Percentiles rank a stretch among this genome's conserved stretches.
Evolutionary conservation across 495 filamentous ascomycete genomes (phyloP).

Genomic region (Oidiodendron maius): DNA sequence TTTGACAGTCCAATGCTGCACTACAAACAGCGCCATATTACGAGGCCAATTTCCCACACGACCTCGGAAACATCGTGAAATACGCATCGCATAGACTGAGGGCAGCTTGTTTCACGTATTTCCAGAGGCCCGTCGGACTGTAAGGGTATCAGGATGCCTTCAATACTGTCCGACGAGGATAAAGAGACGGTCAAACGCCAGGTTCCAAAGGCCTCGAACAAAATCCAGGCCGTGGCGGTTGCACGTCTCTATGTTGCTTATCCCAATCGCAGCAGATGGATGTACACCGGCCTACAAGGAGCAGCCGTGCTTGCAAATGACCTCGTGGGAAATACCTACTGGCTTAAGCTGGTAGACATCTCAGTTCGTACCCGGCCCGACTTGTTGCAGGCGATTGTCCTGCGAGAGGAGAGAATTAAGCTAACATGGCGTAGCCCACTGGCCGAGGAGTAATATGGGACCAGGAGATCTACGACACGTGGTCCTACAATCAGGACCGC

Average conservation of each 20-base stretch:
- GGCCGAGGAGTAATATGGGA: slow-evolving; percentile 95
- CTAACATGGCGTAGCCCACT: slow-evolving; percentile 50
- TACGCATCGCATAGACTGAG: slow-evolving; percentile 11
- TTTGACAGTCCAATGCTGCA: slow-evolving; percentile 17
- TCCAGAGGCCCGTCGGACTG: not conserved
- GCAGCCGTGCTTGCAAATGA: slow-evolving; percentile 93
- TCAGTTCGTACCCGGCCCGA: slow-evolving; percentile 53
- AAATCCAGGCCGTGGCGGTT: slow-evolving; percentile 90
- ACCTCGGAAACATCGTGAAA: slow-evolving; percentile 12
- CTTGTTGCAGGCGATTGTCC: not conserved
- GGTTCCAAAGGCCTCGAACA: slow-evolving; percentile 88
- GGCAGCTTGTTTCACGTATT: not conserved
- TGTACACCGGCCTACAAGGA: slow-evolving; percentile 88
- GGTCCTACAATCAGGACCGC: slow-evolving; percentile 90
- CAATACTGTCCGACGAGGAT: slow-evolving; percentile 83
- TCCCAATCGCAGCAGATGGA: slow-evolving; percentile 83
- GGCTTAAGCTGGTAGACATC: slow-evolving; percentile 95
- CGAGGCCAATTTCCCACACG: slow-evolving; percentile 21
- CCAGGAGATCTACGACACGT: slow-evolving; percentile 93
- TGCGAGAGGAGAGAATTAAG: slow-evolving; percentile 1
- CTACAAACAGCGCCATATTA: slow-evolving; percentile 9
- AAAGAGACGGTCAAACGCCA: slow-evolving; percentile 88
- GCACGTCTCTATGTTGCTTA: slow-evolving; percentile 92
- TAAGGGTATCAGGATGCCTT: slow-evolving; percentile 60
- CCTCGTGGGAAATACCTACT: slow-evolving; percentile 88